Evolutionary conservation across 768 basidiomycete species (phyloP), one percentile per base, ranked within the genome.

Genomic region (Phlebiopsis flavidoalba): DNA sequence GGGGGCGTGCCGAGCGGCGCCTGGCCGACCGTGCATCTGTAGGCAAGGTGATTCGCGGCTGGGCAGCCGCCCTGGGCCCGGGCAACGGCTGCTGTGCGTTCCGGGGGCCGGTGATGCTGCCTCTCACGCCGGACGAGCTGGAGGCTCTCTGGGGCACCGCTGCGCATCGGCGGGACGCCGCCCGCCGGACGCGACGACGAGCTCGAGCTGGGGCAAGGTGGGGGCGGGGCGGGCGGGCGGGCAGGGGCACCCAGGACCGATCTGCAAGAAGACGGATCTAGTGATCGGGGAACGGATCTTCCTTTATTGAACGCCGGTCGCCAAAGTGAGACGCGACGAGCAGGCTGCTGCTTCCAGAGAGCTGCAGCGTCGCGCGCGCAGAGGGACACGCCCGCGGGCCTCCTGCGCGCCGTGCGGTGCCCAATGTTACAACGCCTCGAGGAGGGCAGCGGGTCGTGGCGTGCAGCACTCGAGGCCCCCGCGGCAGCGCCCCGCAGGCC

Each of bases 201-300:
- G 26, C 26, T 2, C 3, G 26, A 33, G 36, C 8, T 22, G 14
- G 8, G 53, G n/a, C n/a, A n/a, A 31, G 53, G 24, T 33, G 35
- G 50, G 15, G 52, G 22, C 31, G 53, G 17, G 33, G 53, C 53
- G 8, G 8, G 33, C 14, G 17, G 33, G 53, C 53, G 8, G 8
- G 33, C 14, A 37, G 53, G 53, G 17, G 21, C 53, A 49, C 55
- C 36, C 51, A 51, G 21, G 58, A 31, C 22, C 37, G 63, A 67
- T 67, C 66, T 64, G 55, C 59, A 64, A 31, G 66, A 67, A 67
- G 66, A 43, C 64, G 61, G 64, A 66, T 66, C 64, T 65, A 36
- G 47, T 58, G 63, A 67, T 67, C 66, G 66, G 52, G 54, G 52
- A 36, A 26, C 51, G 60, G 66, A 67, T 67, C 66, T 67, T 55